Base-by-base conservation (phyloP, 2,329 filamentous ascomycete genomes). In the Aspergillus ochraceus region DNA sequence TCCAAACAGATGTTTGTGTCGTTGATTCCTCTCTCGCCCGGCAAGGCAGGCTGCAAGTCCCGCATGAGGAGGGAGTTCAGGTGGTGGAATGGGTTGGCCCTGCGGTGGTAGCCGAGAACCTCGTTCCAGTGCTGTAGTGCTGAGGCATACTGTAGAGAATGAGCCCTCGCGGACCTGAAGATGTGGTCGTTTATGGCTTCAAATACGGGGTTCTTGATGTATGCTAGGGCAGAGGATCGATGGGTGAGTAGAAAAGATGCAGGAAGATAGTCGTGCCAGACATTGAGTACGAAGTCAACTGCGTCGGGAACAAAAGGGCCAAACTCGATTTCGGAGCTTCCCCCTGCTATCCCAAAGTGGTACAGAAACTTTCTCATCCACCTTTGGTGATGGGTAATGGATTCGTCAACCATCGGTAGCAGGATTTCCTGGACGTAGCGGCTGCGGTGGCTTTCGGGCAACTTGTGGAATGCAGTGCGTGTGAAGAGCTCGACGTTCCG, bases 281-380 rank as follows among this genome's bases (percentile, higher is more conserved):
- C 36, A 4, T 6, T 14, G 10, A 66, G 47, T 9, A 66, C 46
- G 1, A 14, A 42, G 45, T 63, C 12, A 1, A 56, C 20, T 8
- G 55, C 9, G 19, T 52, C n/a, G 10, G 32, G n/a, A 11, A 49
- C 14, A 54, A 68, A 69, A 1, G 67, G 62, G 10, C 67, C 64
- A 54, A 66, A 61, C 17, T 49, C 46, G 14, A 57, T 14, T 19
- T 24, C 17, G 8, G 11, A 45, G 11, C 14, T 24, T 58, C 52
- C 11, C 9, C 19, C n/a, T 14, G 32, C 14, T 10, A 55, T 36
- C 19, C 54, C 46, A 6, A 61, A 14, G 12, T 57, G 50, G 1
- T n/a, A 3, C n/a, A 68, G 59, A 26, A 69, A 65, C 6, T 49
- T 45, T 3, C 52, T 50, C 57, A 69, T 66, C 67, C 67, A 69